phyloP scores from a whole-genome alignment of 1,284 basidiomycete species.

The Ustilago crameri region DNA sequence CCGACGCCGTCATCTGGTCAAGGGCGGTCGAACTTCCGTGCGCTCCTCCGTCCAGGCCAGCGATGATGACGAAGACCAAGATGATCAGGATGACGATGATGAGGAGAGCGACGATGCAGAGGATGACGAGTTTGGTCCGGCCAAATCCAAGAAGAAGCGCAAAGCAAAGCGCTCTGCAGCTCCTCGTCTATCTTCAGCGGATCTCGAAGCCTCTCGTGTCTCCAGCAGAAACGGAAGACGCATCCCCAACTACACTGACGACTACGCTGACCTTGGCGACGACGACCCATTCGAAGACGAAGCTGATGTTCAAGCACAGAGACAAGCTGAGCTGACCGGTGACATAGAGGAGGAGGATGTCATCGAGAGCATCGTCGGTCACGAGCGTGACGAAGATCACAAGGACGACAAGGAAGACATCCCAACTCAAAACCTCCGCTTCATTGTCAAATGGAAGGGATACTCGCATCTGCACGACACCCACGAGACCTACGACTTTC shows the following conservation, averaged over 20 bases:
- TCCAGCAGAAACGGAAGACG: slow-evolving; percentile 58
- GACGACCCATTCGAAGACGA: slow-evolving; percentile 67
- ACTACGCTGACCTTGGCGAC: slow-evolving; percentile 61
- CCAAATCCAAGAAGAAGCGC: slow-evolving; percentile 26
- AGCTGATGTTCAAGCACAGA: slow-evolving; percentile 47
- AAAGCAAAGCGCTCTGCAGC: slow-evolving; percentile 28
- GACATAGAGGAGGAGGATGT: slow-evolving; percentile 65
- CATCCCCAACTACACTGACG: slow-evolving; percentile 68
- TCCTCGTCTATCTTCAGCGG: slow-evolving; percentile 35
- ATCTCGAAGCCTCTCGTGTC: slow-evolving; percentile 56
- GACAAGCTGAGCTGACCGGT: slow-evolving; percentile 23
- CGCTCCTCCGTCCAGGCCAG: slow-evolving; percentile 44
- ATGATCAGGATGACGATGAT: slow-evolving; percentile 70
- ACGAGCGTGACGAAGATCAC: slow-evolving; percentile 66
- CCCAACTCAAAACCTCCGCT: slow-evolving; percentile 69
- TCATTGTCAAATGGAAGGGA: slow-evolving; percentile 70
- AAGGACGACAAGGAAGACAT: slow-evolving; percentile 67
- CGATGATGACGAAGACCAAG: slow-evolving; percentile 71
- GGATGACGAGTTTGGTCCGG: slow-evolving; percentile 57
- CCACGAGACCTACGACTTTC: slow-evolving; percentile 93
- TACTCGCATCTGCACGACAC: slow-evolving; percentile 78
- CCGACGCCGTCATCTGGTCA: slow-evolving; percentile 36
- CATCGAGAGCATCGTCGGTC: slow-evolving; percentile 70
- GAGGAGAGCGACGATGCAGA: slow-evolving; percentile 84
- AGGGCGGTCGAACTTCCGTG: slow-evolving; percentile 31